Evolutionary conservation across 257 asterid species (phyloP).

Genomic region (Capsicum chinense): DNA sequence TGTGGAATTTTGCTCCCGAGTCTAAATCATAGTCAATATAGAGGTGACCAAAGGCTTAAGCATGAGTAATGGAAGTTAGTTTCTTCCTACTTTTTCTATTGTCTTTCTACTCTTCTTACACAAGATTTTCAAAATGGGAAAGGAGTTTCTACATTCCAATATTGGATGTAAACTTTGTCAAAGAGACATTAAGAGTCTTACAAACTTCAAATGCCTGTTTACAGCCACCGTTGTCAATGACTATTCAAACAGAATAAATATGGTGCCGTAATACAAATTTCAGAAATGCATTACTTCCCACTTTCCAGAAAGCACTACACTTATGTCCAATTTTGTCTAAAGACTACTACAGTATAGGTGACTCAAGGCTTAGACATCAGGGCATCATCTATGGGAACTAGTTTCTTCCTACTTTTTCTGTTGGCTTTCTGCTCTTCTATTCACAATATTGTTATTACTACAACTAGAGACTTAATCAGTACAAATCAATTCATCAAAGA

Average conservation of each 20-base stretch:
- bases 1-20: neutral
- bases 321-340: too few relatives aligned
- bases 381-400: neutral
- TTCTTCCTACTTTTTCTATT: neutral
- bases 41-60: neutral
- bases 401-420: constrained; percentile 18
- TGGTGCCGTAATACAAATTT: neutral
- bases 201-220: neutral
- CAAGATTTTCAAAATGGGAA: neutral
- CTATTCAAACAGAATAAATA: neutral
- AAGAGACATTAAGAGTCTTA: neutral
- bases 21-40: neutral
- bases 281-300: neutral
- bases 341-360: neutral
- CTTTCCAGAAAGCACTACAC: too few relatives aligned
- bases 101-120: neutral
- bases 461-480: constrained; percentile 22
- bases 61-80: neutral
- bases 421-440: neutral
- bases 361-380: neutral
- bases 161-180: neutral
- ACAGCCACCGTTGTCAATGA: neutral
- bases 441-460: neutral
- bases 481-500: constrained; percentile 32
- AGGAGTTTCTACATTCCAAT: neutral